Base-by-base conservation (phyloP, 257 asterid genomes). In the Solanum boliviense region DNA sequence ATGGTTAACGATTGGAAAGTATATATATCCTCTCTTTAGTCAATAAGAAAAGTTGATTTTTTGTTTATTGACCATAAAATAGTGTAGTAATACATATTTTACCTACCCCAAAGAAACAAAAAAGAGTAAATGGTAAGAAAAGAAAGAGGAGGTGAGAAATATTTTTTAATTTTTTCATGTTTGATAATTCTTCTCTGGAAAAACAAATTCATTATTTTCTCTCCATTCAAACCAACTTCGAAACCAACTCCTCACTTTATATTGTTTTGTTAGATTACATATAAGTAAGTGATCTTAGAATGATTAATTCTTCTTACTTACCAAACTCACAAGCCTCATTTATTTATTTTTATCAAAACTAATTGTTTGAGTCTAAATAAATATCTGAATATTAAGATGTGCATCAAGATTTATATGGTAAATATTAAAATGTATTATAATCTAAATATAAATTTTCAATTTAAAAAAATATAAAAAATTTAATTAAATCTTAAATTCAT, bases 221-320 rank as follows among this genome's bases (percentile, higher is more conserved):
- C 65, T 20, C 12, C 1, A 58, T 58, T 5, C 67, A 58, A 58
- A 58, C 0, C 65, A 20, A 3, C 1, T 52, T 18, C 4, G 0
- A 1, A 18, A 52, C 0, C 0, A 1, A 1, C 1, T 20, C 12
- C 2, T 20, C 5, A 20, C 9, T 58, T 20, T 1, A 20, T 56
- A 56, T 7, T 20, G 5, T 56, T 56, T 62, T 10, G 3, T 13
- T n/a, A 10, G 32, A 62, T 62, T n/a, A n/a, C 0, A n/a, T n/a
- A 21, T 21, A 3, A 20, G 5, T 21, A 7, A 58, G 4, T 20
- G 25, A 56, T 20, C 5, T 58, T 21, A 21, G 13, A 60, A 60
- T 21, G 5, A 8, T 60, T 3, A 20, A 7, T 58, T 58, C 25
- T 58, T 60, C 13, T 60, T 60, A 8, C 29, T 60, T 21, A 21